Evolutionary conservation across 2,329 filamentous ascomycete genomes (phyloP).

Genomic region (Colletotrichum orchidophilum): DNA sequence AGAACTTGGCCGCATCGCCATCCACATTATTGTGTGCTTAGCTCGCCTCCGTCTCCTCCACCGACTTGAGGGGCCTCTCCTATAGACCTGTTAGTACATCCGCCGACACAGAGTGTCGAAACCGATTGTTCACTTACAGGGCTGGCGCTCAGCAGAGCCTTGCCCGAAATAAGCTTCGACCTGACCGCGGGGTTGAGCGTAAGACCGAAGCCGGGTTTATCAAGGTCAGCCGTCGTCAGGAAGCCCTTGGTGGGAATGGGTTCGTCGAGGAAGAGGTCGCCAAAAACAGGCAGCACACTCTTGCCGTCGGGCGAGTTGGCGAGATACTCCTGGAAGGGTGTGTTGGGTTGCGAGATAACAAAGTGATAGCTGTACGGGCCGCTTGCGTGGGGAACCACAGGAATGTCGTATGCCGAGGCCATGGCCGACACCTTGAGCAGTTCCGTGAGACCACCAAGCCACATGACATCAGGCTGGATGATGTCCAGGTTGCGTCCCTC

Average conservation of each 20-base stretch:
- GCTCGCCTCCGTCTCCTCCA: slow-evolving; percentile 34
- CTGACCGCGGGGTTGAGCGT: slow-evolving; percentile 82
- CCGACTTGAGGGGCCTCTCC: slow-evolving; percentile 27
- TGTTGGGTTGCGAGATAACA: slow-evolving; percentile 91
- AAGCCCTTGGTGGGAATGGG: slow-evolving; percentile 87
- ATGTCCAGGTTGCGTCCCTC: slow-evolving; percentile 93
- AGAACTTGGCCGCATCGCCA: slow-evolving; percentile 46
- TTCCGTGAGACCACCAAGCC: slow-evolving; percentile 93
- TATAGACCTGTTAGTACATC: not conserved
- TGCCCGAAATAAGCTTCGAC: slow-evolving; percentile 78
- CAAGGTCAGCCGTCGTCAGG: slow-evolving; percentile 80
- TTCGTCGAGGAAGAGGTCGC: slow-evolving; percentile 89
- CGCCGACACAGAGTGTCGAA: not conserved
- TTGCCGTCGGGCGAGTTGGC: slow-evolving; percentile 93
- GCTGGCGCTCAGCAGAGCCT: slow-evolving; percentile 75
- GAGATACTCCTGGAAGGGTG: slow-evolving; percentile 94
- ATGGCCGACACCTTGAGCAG: slow-evolving; percentile 88
- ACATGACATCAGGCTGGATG: slow-evolving; percentile 97
- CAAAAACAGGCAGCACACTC: slow-evolving; percentile 90
- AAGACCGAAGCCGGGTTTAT: slow-evolving; percentile 91
- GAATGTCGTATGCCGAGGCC: slow-evolving; percentile 92
- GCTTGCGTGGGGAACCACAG: slow-evolving; percentile 93
- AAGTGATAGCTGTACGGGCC: slow-evolving; percentile 97
- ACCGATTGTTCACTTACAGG: slow-evolving; percentile 16
- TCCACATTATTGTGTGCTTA: slow-evolving; percentile 40